Evolutionary conservation across 169 alveolate genomes (phyloP).

Genomic region (Cryptosporidium viatorum): DNA sequence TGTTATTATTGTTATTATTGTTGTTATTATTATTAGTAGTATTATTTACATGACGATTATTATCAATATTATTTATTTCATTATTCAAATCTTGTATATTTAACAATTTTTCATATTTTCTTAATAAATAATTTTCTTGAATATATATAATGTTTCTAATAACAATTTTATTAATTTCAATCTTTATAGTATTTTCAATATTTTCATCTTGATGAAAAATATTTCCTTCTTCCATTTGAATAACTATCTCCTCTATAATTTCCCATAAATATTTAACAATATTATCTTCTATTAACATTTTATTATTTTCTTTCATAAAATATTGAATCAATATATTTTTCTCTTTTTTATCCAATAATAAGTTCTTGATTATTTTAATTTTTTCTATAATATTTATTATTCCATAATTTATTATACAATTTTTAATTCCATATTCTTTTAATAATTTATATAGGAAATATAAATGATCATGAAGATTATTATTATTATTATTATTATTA

Average conservation of each 20-base stretch:
- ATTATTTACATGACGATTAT: constrained; percentile 23
- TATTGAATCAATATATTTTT: constrained; percentile 14
- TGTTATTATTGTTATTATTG: too few relatives aligned
- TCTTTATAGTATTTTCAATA: constrained; percentile 6
- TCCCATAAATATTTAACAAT: constrained; percentile 2
- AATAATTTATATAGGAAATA: constrained; percentile 8
- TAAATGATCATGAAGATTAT: neutral
- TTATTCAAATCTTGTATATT: neutral
- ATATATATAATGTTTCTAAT: constrained; percentile 20
- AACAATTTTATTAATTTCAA: constrained; percentile 43
- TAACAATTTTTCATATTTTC: neutral
- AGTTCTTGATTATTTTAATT: constrained; percentile 6
- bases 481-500: too few relatives aligned
- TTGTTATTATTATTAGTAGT: too few relatives aligned
- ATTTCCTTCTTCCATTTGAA: constrained; percentile 65
- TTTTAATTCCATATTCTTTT: neutral
- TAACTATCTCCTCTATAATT: neutral
- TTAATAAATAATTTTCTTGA: constrained; percentile 17
- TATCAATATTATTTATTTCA: neutral
- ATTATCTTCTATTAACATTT: neutral
- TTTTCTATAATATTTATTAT: constrained; percentile 20
- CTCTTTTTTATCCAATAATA: neutral
- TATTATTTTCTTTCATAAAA: constrained; percentile 35
- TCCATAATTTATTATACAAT: constrained; percentile 36
- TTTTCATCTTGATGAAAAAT: constrained; percentile 57